Conservation (phyloP, 78 protist genomes). For the Trichosphaerium sp. region DNA sequence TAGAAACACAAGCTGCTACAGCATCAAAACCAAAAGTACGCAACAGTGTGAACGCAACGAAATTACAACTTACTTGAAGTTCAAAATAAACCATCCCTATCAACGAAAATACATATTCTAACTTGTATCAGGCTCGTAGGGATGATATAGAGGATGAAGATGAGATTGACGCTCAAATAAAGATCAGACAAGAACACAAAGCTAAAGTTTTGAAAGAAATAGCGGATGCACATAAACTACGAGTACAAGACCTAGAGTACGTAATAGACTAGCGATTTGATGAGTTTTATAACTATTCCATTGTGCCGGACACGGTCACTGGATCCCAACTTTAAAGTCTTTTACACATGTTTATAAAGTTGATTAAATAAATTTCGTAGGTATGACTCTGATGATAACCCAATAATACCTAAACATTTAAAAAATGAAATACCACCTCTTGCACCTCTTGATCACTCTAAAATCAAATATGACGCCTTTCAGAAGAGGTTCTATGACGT, state of each 20-base stretch:
- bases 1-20: too few species aligned
- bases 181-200: background rate
- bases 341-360: too few species aligned
- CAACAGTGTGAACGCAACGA: too few species aligned
- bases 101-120: too few species aligned
- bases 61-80: too few species aligned
- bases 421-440: too few species aligned
- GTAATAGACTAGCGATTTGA: background rate
- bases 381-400: background rate
- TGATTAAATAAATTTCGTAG: too few species aligned
- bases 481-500: constrained; percentile 46
- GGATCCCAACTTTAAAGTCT: background rate
- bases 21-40: too few species aligned
- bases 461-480: constrained; percentile 32
- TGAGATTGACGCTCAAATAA: background rate
- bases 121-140: too few species aligned
- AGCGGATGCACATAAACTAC: background rate
- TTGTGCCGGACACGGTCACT: background rate
- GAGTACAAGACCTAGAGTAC: background rate
- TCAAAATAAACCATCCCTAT: too few species aligned
- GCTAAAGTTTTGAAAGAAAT: background rate
- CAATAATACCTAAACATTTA: background rate
- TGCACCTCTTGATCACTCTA: constrained; percentile 50
- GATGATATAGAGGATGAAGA: constrained; percentile 19
- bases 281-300: background rate